These are phyloP conservation scores for Trichoderma afroharzianum DNA, from an alignment of 2,329 filamentous ascomycete species.

Conservation along the genomic window DNA sequence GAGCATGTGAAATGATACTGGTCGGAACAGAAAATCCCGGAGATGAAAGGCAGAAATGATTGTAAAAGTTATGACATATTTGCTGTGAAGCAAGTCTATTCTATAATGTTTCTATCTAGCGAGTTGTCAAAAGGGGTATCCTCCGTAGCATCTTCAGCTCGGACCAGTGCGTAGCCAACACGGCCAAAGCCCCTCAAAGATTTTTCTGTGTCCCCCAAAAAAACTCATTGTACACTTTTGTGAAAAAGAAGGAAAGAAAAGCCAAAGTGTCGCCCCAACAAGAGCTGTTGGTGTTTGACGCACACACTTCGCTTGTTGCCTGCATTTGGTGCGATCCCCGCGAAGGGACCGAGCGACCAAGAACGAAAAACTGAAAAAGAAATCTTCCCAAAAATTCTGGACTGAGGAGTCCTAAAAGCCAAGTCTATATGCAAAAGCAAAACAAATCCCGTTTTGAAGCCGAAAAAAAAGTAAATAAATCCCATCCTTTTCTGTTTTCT, in stretches of 20 bases:
- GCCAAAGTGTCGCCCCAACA: conserved; percentile 8
- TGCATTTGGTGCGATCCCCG: conserved; percentile 1
- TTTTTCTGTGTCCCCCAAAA: conserved; percentile 14
- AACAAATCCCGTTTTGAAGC: conserved; percentile 4
- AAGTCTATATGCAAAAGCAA: conserved; percentile 21
- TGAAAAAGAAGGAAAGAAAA: neutral
- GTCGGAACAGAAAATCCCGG: neutral
- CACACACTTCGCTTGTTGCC: neutral
- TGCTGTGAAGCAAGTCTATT: conserved; percentile 17
- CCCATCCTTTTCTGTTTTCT: conserved; percentile 11
- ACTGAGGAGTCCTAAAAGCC: conserved; percentile 16
- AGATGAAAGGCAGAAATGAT: neutral
- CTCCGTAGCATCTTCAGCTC: conserved; percentile 32
- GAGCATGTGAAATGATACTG: neutral
- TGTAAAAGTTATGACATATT: neutral
- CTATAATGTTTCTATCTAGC: conserved; percentile 16
- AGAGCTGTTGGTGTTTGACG: neutral
- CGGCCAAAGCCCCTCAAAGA: conserved; percentile 22
- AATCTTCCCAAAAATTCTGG: conserved; percentile 12
- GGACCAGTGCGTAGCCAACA: conserved; percentile 27
- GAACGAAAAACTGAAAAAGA: conserved; percentile 16
- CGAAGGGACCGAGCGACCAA: conserved; percentile 14
- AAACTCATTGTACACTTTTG: conserved; percentile 14
- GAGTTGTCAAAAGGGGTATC: conserved; percentile 21
- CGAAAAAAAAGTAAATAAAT: neutral